Base-by-base conservation (phyloP, 1,139 yeast species). In the Kodamaea anthophila region DNA sequence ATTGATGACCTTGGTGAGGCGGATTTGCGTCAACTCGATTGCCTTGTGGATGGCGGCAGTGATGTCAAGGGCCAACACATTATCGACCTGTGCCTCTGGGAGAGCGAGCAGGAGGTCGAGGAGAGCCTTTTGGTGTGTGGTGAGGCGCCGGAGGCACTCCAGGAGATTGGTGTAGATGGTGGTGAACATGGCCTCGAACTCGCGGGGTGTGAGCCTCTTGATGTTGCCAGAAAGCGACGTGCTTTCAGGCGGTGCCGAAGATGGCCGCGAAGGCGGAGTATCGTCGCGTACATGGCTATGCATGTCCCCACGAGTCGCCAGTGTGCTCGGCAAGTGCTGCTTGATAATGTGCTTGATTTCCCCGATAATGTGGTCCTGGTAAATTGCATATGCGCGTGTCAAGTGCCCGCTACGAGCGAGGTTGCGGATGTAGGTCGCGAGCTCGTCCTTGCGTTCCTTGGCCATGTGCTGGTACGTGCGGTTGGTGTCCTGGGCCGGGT, bases 281-380 rank as follows among this genome's bases (percentile, higher is more conserved):
- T n/a, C n/a, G n/a, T n/a, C n/a, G n/a, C n/a, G n/a, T n/a, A 28
- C 47, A 46, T 2, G 61, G 51, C 35, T 41, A n/a, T n/a, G n/a
- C n/a, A n/a, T n/a, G n/a, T n/a, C n/a, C n/a, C n/a, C n/a, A n/a
- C n/a, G n/a, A n/a, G n/a, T n/a, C 10, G 29, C 34, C 15, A 46
- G 55, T 13, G 30, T 15, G 18, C 43, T 47, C 0, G 95, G 95
- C 31, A 87, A 55, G 41, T 74, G 66, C 13, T 57, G 58, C 40
- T 84, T 74, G 28, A 87, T 84, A 15, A 86, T 74, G 20, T 71
- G 67, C 49, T 87, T 87, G 28, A 86, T 68, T 44, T 86, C 95
- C 4, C 67, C 60, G 9, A 79, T 62, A 12, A 83, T 74, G 20
- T 66, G 65, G 15, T 79, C 93, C 46, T 81, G 85, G 51, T 83